Evolutionary conservation across 2,329 filamentous ascomycete species (phyloP).

Genomic region (Pestalotiopsis sp.): DNA sequence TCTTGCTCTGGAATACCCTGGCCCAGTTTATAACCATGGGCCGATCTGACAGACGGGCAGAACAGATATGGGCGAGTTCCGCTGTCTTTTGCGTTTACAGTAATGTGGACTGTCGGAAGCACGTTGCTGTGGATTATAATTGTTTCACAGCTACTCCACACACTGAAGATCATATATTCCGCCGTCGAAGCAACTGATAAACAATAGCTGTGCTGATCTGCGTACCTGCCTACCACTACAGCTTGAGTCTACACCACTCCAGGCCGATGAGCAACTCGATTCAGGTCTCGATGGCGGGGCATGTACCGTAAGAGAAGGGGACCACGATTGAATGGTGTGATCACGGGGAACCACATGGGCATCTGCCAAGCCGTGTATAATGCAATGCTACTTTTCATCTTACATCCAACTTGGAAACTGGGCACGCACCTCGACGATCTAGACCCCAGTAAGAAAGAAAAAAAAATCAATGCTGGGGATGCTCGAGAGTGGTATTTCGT

Average conservation of each 20-base stretch:
- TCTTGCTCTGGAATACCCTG: background rate
- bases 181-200: background rate
- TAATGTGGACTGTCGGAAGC: background rate
- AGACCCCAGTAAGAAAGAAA: background rate
- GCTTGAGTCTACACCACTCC: background rate
- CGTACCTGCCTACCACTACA: background rate
- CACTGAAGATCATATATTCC: background rate
- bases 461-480: background rate
- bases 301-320: background rate
- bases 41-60: background rate
- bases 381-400: background rate
- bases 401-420: background rate
- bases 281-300: too few species aligned
- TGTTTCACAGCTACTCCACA: background rate
- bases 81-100: background rate
- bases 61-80: background rate
- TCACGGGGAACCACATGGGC: background rate
- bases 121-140: background rate
- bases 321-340: background rate
- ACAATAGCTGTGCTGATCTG: background rate
- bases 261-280: background rate
- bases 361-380: background rate
- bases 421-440: background rate
- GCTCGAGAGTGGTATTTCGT: background rate
- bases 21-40: background rate